These are phyloP conservation scores for Musa balbisiana DNA, from an alignment of 202 grass and related monocot species.

Conservation along the genomic window DNA sequence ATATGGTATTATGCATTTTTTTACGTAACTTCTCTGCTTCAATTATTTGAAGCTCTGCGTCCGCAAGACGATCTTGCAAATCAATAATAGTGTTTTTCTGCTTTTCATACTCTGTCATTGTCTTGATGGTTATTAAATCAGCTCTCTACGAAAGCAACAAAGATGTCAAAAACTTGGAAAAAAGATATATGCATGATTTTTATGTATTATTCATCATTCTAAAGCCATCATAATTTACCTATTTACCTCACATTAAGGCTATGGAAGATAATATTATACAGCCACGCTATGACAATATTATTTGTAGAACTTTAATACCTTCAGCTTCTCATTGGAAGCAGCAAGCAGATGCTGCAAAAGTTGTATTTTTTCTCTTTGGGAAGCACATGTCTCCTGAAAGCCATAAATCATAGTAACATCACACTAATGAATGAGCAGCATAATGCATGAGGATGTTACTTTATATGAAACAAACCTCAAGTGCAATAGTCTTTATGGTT, in stretches of 20 bases:
- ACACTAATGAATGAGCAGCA: slow-evolving; percentile 17
- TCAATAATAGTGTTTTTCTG: slow-evolving; percentile 59
- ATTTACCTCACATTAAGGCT: not conserved
- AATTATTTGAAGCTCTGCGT: slow-evolving; percentile 63
- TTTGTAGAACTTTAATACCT: slow-evolving; percentile 28
- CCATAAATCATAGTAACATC: not conserved
- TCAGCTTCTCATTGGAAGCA: slow-evolving; percentile 59
- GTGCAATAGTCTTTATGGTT: slow-evolving; percentile 21
- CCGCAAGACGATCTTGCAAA: slow-evolving; percentile 60
- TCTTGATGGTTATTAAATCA: slow-evolving; percentile 58
- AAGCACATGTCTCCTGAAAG: slow-evolving; percentile 41
- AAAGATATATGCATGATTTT: not conserved
- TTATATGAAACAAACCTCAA: slow-evolving; percentile 46
- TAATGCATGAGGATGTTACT: not conserved
- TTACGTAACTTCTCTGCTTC: slow-evolving; percentile 84
- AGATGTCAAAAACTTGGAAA: not conserved
- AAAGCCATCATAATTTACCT: not conserved
- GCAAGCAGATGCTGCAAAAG: slow-evolving; percentile 49
- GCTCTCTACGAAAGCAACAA: slow-evolving; percentile 47
- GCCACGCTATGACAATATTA: too few relatives aligned
- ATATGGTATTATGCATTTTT: slow-evolving; percentile 93
- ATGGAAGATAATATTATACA: not conserved
- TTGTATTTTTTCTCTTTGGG: slow-evolving; percentile 48
- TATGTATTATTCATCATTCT: not conserved
- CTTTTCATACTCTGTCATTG: slow-evolving; percentile 57